Base-by-base conservation (phyloP, 2,329 filamentous ascomycete genomes). In the Penicillium brevicompactum region DNA sequence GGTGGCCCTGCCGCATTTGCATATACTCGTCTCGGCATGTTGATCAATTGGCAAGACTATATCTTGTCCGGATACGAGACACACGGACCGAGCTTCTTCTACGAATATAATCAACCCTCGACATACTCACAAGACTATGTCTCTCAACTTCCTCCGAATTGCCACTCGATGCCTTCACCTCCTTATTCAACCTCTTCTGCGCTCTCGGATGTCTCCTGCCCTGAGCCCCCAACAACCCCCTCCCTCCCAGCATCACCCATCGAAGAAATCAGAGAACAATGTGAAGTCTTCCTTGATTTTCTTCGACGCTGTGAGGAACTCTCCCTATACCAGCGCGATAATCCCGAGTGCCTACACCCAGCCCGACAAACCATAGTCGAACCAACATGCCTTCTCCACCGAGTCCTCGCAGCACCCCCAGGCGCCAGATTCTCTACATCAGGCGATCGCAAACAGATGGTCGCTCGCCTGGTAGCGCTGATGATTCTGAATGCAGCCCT, bases 31-130 rank as follows among this genome's bases (percentile, higher is more conserved):
- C 57, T 76, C 41, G 72, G 69, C 3, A 76, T 74, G 70, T 56
- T 76, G 46, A 74, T 75, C 42, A 75, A 76, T 49, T 76, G 73
- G 74, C 71, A 72, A 54, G 74, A 76, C 57, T 76, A 76, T 55
- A 73, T 74, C 31, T 64, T 76, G 41, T 70, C 72, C 0, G 73
- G 74, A 1, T 76, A 74, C 57, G 70, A 74, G 51, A 68, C 67
- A 1, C 61, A 69, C 11, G 67, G 66, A 5, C 62, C 66, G 1
- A 71, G 67, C 38, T 75, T 76, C 48, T 70, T 67, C 52, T 75
- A 70, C 48, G 70, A 74, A 47, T 55, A 63, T 44, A 51, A 65
- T 14, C 55, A 58, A 13, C 53, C 55, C 4, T 16, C 47, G n/a
- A 45, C 56, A 14, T 21, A 49, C 10, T 38, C 57, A 37, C 40